Evolutionary conservation across 2,329 filamentous ascomycete species (phyloP).

Genomic region (Graphilbum sp.): DNA sequence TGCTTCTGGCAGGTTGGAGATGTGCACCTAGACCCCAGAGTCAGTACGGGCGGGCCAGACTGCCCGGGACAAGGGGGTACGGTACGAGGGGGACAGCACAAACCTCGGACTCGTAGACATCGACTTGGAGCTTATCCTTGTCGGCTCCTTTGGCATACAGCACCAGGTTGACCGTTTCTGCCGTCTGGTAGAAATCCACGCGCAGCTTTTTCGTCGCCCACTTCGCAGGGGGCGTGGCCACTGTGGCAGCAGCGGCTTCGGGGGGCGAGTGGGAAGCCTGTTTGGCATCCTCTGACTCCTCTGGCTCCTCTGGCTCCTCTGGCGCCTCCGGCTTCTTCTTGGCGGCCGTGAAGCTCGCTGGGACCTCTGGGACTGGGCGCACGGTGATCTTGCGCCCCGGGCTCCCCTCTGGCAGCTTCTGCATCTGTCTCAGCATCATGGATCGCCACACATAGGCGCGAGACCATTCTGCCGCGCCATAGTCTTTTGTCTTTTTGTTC

Average conservation of each 20-base stretch:
- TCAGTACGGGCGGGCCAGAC: no score
- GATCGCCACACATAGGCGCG: slow-evolving; percentile 28
- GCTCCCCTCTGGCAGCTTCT: slow-evolving; percentile 26
- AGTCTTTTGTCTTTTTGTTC: neutral
- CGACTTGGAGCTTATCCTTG: slow-evolving; percentile 9
- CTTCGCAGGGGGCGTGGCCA: neutral
- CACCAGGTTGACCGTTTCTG: slow-evolving; percentile 18
- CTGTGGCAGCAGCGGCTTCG: neutral
- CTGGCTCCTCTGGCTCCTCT: no score
- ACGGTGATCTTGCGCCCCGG: slow-evolving; percentile 29
- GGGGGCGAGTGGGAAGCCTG: no score
- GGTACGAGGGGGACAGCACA: no score
- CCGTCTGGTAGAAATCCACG: slow-evolving; percentile 24
- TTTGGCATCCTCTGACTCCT: no score
- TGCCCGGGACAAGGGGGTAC: no score
- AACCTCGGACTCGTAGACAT: slow-evolving; percentile 5
- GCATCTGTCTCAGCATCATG: slow-evolving; percentile 29
- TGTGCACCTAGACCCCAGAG: slow-evolving; percentile 1
- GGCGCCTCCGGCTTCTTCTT: neutral
- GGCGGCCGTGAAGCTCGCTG: neutral
- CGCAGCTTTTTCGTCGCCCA: slow-evolving; percentile 17
- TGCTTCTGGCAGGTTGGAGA: slow-evolving; percentile 8
- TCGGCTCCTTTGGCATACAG: slow-evolving; percentile 23
- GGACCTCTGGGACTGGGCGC: slow-evolving; percentile 15
- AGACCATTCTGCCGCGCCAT: slow-evolving; percentile 16